Base-by-base conservation (phyloP, 805 yeast species). In the Babjeviella inositovora region DNA sequence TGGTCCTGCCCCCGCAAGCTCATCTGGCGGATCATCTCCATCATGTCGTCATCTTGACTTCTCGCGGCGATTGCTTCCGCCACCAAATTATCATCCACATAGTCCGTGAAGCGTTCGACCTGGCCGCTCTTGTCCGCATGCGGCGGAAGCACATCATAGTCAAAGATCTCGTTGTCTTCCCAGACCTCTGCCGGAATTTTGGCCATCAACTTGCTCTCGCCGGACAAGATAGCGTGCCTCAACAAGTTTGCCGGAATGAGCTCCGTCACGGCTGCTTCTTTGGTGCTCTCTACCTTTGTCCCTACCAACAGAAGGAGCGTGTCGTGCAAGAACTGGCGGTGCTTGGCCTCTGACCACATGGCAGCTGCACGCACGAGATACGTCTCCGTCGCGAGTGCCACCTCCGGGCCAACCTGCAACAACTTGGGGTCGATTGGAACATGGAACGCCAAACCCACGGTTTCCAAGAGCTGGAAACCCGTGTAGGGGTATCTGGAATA, bases 121-220 rank as follows among this genome's bases (percentile, higher is more conserved):
- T n/a, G n/a, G 31, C 70, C 67, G 6, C 47, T 44, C 11, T 35
- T 35, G 2, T 27, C 24, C 25, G 45, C 47, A 19, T 34, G 33
- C 2, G 92, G 90, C 2, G 92, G 85, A 12, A 77, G 41, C 3
- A 74, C 62, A 42, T 77, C 92, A 38, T 62, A 77, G 33, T 77
- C 92, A 37, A 53, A 68, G 9, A 70, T 57, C 26, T 73, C 74
- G 25, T 70, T 57, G 13, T 61, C 40, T 2, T 61, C 58, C 77
- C 82, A 77, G 13, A 74, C 55, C 3, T 45, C 34, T 13, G 55
- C 37, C 1, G 92, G 92, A 13, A 76, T 53, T 32, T 65, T 62
- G 2, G 80, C 79, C 76, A 77, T 69, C 2, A 73, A 59, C 19
- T 67, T 60, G 13, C 67, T 68, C 41, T 76, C 90, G 10, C 76